Evolutionary conservation across 768 basidiomycete genomes (phyloP).

Genomic region (Lyophyllum semitale): DNA sequence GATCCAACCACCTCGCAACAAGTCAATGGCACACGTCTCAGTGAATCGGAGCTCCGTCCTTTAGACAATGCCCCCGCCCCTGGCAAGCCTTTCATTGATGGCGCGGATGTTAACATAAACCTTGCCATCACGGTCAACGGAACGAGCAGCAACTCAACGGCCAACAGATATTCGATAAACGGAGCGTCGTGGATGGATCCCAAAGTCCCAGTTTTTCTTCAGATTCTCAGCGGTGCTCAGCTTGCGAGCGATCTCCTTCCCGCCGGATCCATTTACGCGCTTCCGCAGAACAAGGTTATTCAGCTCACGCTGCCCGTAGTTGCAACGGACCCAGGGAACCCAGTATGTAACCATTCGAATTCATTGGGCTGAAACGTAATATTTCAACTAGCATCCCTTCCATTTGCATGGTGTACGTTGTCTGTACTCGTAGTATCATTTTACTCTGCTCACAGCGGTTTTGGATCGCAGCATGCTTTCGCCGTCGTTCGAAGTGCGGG

Average conservation of each 20-base stretch:
- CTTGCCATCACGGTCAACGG: slow-evolving; percentile 18
- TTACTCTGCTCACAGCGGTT: too few relatives aligned
- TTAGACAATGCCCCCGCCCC: slow-evolving; percentile 5
- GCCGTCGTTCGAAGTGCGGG: too few relatives aligned
- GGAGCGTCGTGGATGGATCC: slow-evolving; percentile 34
- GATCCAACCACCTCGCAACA: slow-evolving; percentile 29
- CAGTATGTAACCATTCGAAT: slow-evolving; percentile 15
- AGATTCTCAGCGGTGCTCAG: slow-evolving; percentile 55
- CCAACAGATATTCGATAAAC: slow-evolving; percentile 29
- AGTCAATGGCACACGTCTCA: slow-evolving; percentile 20
- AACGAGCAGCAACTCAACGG: slow-evolving; percentile 3
- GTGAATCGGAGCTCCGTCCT: slow-evolving; percentile 23
- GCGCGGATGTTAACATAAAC: slow-evolving; percentile 23
- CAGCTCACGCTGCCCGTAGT: slow-evolving; percentile 43
- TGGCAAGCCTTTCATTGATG: slow-evolving; percentile 12
- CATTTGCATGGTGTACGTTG: slow-evolving; percentile 29
- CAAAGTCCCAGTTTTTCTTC: slow-evolving; percentile 52
- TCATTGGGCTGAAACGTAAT: slow-evolving; percentile 4
- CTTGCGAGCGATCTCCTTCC: slow-evolving; percentile 49
- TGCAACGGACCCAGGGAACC: slow-evolving; percentile 28
- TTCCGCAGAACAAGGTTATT: slow-evolving; percentile 45
- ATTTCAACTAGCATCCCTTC: slow-evolving; percentile 21
- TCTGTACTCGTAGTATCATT: neutral
- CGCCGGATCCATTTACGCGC: slow-evolving; percentile 40
- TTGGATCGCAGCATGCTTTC: too few relatives aligned